A percentile compares a stretch with the other conserved stretches of the same genome.
Conservation (phyloP, 768 basidiomycete species). For the Boletus speciosus region DNA sequence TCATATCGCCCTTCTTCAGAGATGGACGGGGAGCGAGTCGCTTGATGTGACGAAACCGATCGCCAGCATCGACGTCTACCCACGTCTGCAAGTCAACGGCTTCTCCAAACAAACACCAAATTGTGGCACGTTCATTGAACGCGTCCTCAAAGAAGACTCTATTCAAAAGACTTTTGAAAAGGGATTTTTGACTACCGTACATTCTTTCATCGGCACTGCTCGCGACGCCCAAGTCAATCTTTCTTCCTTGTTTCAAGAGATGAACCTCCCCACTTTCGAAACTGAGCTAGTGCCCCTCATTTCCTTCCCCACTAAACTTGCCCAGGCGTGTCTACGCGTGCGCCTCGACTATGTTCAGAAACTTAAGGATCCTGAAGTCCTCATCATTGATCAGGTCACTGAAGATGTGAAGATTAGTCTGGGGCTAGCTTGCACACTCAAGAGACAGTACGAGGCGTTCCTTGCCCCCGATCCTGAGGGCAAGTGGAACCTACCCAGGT, state of each 20-base stretch:
- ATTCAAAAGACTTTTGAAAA: conserved; percentile 93
- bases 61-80: conserved; percentile 53
- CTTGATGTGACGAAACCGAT: conserved; percentile 84
- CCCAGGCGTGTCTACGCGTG: conserved; percentile 86
- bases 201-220: conserved; percentile 79
- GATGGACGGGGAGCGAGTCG: conserved; percentile 92
- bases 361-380: conserved; percentile 80
- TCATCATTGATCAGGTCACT: conserved; percentile 92
- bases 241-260: conserved; percentile 69
- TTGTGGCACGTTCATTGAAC: conserved; percentile 87
- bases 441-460: conserved; percentile 92
- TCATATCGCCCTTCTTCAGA: conserved; percentile 75
- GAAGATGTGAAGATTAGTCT: conserved; percentile 91
- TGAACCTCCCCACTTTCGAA: conserved; percentile 91
- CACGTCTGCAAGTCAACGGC: conserved; percentile 30
- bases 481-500: conserved; percentile 85
- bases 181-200: conserved; percentile 82
- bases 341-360: conserved; percentile 87
- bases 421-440: conserved; percentile 90
- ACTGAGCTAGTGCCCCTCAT: conserved; percentile 86
- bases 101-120: conserved; percentile 49
- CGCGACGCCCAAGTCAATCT: conserved; percentile 85
- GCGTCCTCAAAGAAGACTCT: conserved; percentile 93
- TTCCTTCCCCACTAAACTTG: conserved; percentile 93
- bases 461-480: conserved; percentile 81